Evolutionary conservation across 352 stramenopile genomes (phyloP), one percentile per base, ranked within the genome.

Genomic region (Aphanomyces euteiches): DNA sequence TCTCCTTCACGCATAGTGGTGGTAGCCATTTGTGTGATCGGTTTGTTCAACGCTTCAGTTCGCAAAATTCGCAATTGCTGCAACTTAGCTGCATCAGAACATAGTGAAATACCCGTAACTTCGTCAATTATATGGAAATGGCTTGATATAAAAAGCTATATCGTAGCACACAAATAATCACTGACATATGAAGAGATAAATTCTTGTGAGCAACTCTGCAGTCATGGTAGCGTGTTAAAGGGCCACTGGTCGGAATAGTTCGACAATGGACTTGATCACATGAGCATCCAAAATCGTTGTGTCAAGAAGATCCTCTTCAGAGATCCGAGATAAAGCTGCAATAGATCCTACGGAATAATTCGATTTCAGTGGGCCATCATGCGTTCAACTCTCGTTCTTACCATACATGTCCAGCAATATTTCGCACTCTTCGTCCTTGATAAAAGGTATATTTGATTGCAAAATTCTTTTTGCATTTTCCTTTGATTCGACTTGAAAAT

Each of bases 341-440:
- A 67, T 67, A 6, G 59, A 67, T 5, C 59, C 59, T 67, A 50
- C 7, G 8, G 10, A 34, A 6, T 5, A 7, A 39, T 37, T 10
- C 38, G 38, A 5, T 56, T 53, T 12, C 21, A 7, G 7, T 15
- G 38, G 7, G n/a, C 13, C 1, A n/a, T 40, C 5, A 48, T 21
- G 21, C 4, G 39, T 5, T 19, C 40, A 19, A 13, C 10, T 13
- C 56, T 19, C 17, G 40, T 50, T 3, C 17, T n/a, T 50, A 67
- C 59, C 59, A 56, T 57, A 67, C 19, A 67, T 38, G 21, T 67
- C 59, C 5, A 67, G 59, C 10, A 67, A 45, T 45, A 67, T 67
- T 15, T 67, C 59, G 41, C 59, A 67, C 8, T 67, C 59, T 41
- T 67, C 59, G 17, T 67, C 59, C 5, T 48, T 15, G 59, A 67